Evolutionary conservation across 495 filamentous ascomycete species (phyloP).

Genomic region (Filosporella fistucella): DNA sequence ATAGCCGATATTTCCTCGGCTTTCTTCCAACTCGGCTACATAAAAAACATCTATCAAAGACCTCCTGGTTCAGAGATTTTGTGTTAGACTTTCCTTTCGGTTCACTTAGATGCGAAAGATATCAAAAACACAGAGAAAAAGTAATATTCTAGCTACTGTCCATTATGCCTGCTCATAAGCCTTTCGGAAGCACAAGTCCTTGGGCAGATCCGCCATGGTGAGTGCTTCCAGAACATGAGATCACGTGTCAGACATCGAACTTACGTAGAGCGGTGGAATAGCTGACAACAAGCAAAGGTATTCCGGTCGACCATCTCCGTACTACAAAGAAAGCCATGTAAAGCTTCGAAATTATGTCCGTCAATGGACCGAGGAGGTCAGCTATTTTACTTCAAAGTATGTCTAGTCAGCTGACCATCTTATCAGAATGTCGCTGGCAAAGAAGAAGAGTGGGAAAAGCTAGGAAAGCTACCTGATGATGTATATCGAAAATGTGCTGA

Average conservation of each 20-base stretch:
- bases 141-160: no score
- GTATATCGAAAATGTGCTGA: conserved; percentile 9
- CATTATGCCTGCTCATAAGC: conserved; percentile 2
- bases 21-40: no score
- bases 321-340: conserved; percentile 15
- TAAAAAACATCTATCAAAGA: no score
- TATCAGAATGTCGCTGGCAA: conserved; percentile 12
- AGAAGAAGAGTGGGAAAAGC: conserved; percentile 14
- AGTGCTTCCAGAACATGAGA: background rate
- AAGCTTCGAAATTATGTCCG: conserved; percentile 11
- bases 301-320: conserved; percentile 15
- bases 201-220: conserved; percentile 18
- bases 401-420: background rate
- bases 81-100: no score
- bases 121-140: no score
- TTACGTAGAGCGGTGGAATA: no score
- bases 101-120: no score
- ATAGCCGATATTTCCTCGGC: no score
- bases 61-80: no score
- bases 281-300: conserved; percentile 7
- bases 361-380: conserved; percentile 14
- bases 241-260: background rate
- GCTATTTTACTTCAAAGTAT: background rate
- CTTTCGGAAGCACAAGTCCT: conserved; percentile 10
- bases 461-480: conserved; percentile 11